Evolutionary conservation across 306 rosid genomes (phyloP), one percentile per base, ranked within the genome.

Genomic region (Cucurbita maxima): DNA sequence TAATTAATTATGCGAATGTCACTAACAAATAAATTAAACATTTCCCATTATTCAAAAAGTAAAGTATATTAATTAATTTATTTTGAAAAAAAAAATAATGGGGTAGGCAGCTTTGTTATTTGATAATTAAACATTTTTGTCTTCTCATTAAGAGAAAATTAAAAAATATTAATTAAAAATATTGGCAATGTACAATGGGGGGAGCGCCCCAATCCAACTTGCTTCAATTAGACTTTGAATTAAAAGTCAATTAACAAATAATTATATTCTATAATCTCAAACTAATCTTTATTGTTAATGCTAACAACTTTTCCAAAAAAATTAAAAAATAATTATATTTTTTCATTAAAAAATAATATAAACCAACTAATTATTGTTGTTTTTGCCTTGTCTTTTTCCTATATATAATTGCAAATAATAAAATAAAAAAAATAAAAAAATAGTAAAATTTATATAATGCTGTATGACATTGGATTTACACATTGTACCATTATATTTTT

Each of bases 41-140:
- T 48, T 50, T 69, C 1, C 45, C 58, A 48, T 69, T 69, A 69
- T 48, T 69, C 74, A 25, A 69, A 69, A 4, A 16, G 38, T 48
- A 48, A 48, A 60, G 68, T 60, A 40, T 5, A 5, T 40, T 40
- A 5, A 40, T 6, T 6, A 40, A 40, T 8, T 40, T 0, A 38
- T 25, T 30, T 30, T 1, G 34, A n/a, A 16, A n/a, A 10, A 9
- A 8, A 10, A 20, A 67, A 47, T 47, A 69, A 47, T 69, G 74
- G 74, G 74, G 74, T 69, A 37, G 71, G 74, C 57, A 48, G 58
- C 74, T 48, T 69, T 69, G 1, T 69, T 69, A 69, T 69, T 69
- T 69, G 7, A 69, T 69, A 47, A 69, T 69, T 51, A 69, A 69
- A 48, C 11, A 48, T 43, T 22, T 15, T 69, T 69, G 74, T 69